Percentiles rank a stretch among this genome's conserved stretches.
Evolutionary conservation across 192 early-diverging fungal genomes (phyloP).

Genomic region (Umbelopsis vinacea): DNA sequence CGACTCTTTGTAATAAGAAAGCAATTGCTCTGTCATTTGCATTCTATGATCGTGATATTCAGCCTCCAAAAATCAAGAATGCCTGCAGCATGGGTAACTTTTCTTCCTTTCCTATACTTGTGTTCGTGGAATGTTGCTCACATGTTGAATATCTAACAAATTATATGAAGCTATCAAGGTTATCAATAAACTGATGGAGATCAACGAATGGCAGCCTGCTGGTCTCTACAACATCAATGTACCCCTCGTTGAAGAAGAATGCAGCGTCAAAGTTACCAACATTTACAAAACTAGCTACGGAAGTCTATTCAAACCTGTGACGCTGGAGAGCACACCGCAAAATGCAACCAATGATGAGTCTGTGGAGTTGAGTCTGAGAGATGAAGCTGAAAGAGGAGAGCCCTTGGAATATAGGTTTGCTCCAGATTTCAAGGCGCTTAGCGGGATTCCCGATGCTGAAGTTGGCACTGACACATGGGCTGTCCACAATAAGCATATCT

Average conservation of each 20-base stretch:
- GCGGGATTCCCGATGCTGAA: not conserved
- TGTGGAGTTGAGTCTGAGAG: conserved; percentile 17
- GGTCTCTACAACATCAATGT: conserved; percentile 51
- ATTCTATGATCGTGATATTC: conserved; percentile 31
- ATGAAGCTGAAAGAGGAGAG: conserved; percentile 16
- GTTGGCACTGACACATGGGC: conserved; percentile 34
- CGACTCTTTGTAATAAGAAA: conserved; percentile 39
- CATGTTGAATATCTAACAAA: not conserved
- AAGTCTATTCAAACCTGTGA: conserved; percentile 27
- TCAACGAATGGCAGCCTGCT: conserved; percentile 32
- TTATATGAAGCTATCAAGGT: conserved; percentile 28
- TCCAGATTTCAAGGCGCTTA: conserved; percentile 30
- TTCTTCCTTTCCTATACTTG: not conserved
- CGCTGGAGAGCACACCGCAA: not conserved
- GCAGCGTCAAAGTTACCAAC: conserved; percentile 32
- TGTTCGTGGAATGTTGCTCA: not conserved
- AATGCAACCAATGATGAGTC: conserved; percentile 5
- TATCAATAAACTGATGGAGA: conserved; percentile 27
- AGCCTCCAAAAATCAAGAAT: conserved; percentile 15
- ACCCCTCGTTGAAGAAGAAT: conserved; percentile 38
- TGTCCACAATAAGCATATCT: conserved; percentile 27
- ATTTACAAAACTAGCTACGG: conserved; percentile 28
- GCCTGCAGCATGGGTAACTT: conserved; percentile 35
- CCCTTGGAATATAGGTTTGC: conserved; percentile 22
- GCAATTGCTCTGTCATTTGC: conserved; percentile 46